Evolutionary conservation across 345 rosid genomes (phyloP).

Genomic region (Rhodomyrtus tomentosa): DNA sequence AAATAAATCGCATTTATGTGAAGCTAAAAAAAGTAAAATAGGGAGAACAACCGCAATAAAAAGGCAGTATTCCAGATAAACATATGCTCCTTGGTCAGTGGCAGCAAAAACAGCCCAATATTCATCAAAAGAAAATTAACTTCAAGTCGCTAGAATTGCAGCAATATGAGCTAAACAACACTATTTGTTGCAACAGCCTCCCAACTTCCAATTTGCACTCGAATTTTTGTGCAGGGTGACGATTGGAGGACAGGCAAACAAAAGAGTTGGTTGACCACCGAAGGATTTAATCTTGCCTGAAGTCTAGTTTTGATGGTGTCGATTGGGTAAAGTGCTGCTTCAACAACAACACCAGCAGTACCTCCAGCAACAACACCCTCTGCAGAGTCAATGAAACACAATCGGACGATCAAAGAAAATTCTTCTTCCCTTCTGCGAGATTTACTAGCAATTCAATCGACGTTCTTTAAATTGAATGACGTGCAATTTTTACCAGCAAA

Average conservation of each 20-base stretch:
- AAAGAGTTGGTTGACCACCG: not conserved
- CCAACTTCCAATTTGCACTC: not conserved
- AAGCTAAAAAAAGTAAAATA: not conserved
- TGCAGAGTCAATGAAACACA: conserved; percentile 11
- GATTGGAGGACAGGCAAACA: not conserved
- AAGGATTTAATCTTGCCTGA: conserved; percentile 30
- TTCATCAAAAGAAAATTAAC: not conserved
- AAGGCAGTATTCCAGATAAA: not conserved
- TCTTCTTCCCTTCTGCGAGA: not conserved
- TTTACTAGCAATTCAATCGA: not conserved
- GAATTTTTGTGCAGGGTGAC: not conserved
- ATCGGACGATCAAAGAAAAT: not conserved
- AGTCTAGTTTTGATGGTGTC: conserved; percentile 85
- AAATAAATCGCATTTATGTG: not conserved
- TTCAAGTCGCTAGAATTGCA: not conserved
- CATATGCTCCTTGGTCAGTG: not conserved
- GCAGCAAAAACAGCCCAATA: not conserved
- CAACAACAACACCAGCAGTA: conserved; percentile 69
- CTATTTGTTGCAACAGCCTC: not conserved
- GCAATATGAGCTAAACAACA: not conserved
- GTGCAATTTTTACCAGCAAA: not conserved
- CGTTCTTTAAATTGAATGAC: not conserved
- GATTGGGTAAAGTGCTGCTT: conserved; percentile 74
- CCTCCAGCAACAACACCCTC: conserved; percentile 73
- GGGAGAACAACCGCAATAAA: not conserved